Evolutionary conservation across 305 asterid genomes (phyloP).

Genomic region (Fraxinus angustifolia): DNA sequence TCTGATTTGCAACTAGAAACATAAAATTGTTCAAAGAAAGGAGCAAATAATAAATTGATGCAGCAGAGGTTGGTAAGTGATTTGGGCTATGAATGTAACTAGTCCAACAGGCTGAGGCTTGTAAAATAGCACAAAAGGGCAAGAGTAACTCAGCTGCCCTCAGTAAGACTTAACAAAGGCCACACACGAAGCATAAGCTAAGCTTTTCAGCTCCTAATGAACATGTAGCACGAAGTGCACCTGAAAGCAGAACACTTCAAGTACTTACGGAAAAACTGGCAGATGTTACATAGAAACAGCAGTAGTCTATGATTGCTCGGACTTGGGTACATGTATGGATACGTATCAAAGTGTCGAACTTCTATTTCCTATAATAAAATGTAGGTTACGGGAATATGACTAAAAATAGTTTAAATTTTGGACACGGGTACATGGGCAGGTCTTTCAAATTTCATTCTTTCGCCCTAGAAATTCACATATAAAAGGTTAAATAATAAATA

Average conservation of each 20-base stretch:
- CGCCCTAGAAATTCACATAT: too few relatives aligned
- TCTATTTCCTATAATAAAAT: too few relatives aligned
- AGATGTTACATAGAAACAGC: neutral
- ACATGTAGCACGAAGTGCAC: neutral
- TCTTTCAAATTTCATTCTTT: too few relatives aligned
- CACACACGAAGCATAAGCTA: neutral
- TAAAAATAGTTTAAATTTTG: too few relatives aligned
- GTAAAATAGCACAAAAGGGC: neutral
- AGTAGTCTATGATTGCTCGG: neutral
- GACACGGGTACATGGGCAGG: too few relatives aligned
- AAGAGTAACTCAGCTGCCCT: neutral
- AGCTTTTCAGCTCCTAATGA: neutral
- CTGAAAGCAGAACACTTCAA: neutral
- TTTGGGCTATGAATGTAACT: neutral
- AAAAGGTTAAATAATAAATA: too few relatives aligned
- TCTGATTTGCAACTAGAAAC: neutral
- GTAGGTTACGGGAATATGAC: too few relatives aligned
- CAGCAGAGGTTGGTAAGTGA: neutral
- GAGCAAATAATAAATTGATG: neutral
- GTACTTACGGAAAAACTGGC: neutral
- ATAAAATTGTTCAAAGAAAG: neutral
- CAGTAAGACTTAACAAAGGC: neutral
- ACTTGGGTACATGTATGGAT: too few relatives aligned
- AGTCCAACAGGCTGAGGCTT: neutral
- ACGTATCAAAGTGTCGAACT: too few relatives aligned